Evolutionary conservation across 768 basidiomycete genomes (phyloP).

Genomic region (Rhizopogon vinicolor): DNA sequence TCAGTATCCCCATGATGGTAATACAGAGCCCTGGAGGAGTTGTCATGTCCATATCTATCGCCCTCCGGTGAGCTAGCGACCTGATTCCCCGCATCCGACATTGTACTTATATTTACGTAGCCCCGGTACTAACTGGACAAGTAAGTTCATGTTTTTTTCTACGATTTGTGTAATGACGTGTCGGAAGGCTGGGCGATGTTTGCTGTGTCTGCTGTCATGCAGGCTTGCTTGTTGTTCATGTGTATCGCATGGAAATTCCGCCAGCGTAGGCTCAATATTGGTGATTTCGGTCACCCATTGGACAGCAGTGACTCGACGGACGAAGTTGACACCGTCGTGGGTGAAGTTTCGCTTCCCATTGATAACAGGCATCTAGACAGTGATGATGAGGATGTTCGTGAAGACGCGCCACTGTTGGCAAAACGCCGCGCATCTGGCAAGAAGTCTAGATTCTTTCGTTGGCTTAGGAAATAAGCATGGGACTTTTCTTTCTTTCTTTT

Average conservation of each 20-base stretch:
- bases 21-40: conserved; percentile 90
- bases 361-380: not conserved
- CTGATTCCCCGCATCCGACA: not conserved
- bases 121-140: conserved; percentile 84
- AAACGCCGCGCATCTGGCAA: not conserved
- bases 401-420: not conserved
- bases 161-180: not conserved
- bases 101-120: conserved; percentile 26
- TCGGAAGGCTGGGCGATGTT: conserved; percentile 75
- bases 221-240: conserved; percentile 76
- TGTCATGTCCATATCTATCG: conserved; percentile 83
- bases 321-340: not conserved
- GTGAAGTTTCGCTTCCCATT: not conserved
- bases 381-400: not conserved
- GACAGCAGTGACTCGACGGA: not conserved
- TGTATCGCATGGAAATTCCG: conserved; percentile 83
- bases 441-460: not conserved
- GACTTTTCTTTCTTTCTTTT: not conserved
- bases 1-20: conserved; percentile 94
- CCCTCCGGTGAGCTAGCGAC: conserved; percentile 44
- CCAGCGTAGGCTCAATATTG: conserved; percentile 68
- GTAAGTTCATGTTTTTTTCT: conserved; percentile 33
- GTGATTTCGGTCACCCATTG: conserved; percentile 81
- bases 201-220: conserved; percentile 80
- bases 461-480: not conserved